These are phyloP conservation scores for Auricularia cornea DNA, from an alignment of 768 basidiomycete genomes.

Conservation along the genomic window DNA sequence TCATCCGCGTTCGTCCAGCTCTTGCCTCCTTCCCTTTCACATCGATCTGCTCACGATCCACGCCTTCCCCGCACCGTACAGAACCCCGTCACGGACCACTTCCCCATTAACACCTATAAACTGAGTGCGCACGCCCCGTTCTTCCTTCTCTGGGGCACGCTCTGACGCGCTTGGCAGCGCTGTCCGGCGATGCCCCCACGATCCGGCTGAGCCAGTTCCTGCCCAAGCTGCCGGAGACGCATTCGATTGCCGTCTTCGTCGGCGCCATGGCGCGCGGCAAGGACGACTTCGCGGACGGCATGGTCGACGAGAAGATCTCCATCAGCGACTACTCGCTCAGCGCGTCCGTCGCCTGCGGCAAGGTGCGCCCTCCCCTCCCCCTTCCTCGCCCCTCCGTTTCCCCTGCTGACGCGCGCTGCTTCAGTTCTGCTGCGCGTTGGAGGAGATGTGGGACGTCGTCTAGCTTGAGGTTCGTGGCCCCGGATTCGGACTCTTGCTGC, in stretches of 20 bases:
- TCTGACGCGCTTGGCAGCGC: constrained; percentile 37
- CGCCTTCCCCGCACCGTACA: constrained; percentile 21
- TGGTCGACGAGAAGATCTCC: constrained; percentile 93
- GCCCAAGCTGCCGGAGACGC: constrained; percentile 75
- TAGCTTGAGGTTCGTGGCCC: constrained; percentile 24
- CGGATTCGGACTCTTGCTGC: too few relatives aligned
- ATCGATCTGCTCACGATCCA: constrained; percentile 3
- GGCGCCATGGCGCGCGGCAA: constrained; percentile 94
- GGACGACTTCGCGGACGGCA: constrained; percentile 93
- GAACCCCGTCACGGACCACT: constrained; percentile 93
- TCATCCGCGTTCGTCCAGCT: constrained; percentile 72
- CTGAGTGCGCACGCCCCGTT: constrained; percentile 88
- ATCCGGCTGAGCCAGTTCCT: constrained; percentile 77
- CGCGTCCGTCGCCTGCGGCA: constrained; percentile 92
- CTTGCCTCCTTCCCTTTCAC: not conserved
- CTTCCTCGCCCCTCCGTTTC: not conserved
- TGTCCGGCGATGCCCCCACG: constrained; percentile 85
- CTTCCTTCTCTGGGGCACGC: not conserved
- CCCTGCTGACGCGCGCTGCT: too few relatives aligned
- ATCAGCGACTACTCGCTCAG: constrained; percentile 92
- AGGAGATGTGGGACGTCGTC: constrained; percentile 93
- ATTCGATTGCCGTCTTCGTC: constrained; percentile 90
- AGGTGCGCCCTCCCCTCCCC: constrained; percentile 45
- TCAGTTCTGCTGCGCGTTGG: constrained; percentile 84
- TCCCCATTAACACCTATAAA: constrained; percentile 93